phyloP scores from a whole-genome alignment of 345 rosid species.

The Eucalyptus marginata region DNA sequence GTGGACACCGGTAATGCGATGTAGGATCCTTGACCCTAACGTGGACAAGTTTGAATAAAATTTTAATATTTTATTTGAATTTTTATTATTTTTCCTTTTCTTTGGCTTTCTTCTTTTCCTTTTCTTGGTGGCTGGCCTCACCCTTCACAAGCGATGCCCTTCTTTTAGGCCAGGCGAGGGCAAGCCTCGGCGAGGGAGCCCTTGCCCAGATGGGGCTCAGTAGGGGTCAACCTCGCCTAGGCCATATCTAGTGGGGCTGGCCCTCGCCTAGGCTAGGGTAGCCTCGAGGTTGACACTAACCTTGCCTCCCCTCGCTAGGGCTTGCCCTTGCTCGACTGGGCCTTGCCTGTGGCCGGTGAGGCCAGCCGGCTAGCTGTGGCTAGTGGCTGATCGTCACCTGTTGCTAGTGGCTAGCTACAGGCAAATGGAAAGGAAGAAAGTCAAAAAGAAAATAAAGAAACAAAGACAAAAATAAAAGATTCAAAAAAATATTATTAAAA shows the following conservation, averaged over 20 bases:
- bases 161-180: too few species aligned
- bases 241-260: rapidly evolving
- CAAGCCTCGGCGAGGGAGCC: rapidly evolving
- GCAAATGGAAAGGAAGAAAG: too few species aligned
- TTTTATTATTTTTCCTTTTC: too few species aligned
- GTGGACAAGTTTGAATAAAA: too few species aligned
- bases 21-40: rapidly evolving
- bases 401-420: rapidly evolving
- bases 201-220: rapidly evolving
- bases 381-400: rapidly evolving
- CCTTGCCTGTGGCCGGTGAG: rapidly evolving
- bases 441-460: too few species aligned
- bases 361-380: rapidly evolving
- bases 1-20: rapidly evolving
- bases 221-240: rapidly evolving
- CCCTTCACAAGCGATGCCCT: rapidly evolving
- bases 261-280: rapidly evolving
- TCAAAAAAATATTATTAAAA: too few species aligned
- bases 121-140: rapidly evolving
- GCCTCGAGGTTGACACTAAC: too few species aligned
- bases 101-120: too few species aligned
- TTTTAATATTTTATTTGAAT: too few species aligned
- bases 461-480: too few species aligned
- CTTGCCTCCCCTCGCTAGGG: too few species aligned
- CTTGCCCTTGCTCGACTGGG: rapidly evolving